phyloP scores from a whole-genome alignment of 2,329 filamentous ascomycete genomes.

The Magnaporthales sp. region DNA sequence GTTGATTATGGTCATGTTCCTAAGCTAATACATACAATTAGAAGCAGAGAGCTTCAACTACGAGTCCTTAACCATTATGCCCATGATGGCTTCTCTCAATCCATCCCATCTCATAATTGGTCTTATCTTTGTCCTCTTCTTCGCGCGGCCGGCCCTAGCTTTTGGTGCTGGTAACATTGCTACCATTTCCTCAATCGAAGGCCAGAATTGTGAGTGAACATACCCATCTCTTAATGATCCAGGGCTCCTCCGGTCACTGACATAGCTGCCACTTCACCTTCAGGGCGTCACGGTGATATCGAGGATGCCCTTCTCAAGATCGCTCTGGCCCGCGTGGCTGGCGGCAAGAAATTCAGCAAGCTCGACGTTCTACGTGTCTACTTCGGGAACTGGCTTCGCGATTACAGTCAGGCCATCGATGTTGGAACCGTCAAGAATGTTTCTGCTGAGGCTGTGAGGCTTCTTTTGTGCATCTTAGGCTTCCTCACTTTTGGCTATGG shows the following conservation, averaged over 20 bases:
- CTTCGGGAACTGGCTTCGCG: slow-evolving; percentile 91
- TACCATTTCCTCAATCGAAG: slow-evolving; percentile 70
- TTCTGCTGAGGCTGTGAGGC: slow-evolving; percentile 81
- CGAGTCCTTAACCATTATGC: not conserved
- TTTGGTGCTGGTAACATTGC: slow-evolving; percentile 90
- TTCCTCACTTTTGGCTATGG: slow-evolving; percentile 85
- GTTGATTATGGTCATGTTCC: not conserved
- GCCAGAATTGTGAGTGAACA: slow-evolving; percentile 62
- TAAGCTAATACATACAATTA: not conserved
- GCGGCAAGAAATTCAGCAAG: slow-evolving; percentile 77
- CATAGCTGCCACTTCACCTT: not conserved
- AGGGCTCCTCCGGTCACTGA: not conserved
- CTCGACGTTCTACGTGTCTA: slow-evolving; percentile 69
- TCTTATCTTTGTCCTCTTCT: slow-evolving; percentile 53
- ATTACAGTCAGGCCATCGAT: slow-evolving; percentile 92
- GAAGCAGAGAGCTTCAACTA: not conserved
- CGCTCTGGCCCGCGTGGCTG: slow-evolving; percentile 49
- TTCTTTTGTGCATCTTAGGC: slow-evolving; percentile 79
- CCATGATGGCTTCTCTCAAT: slow-evolving; percentile 39
- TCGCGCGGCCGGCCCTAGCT: slow-evolving; percentile 60
- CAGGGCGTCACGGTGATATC: slow-evolving; percentile 82
- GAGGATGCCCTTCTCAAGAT: slow-evolving; percentile 80
- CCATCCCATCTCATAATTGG: slow-evolving; percentile 43
- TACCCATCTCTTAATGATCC: not conserved
- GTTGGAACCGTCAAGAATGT: slow-evolving; percentile 88